These are phyloP conservation scores for Amanita pallidorosea DNA, from an alignment of 768 basidiomycete genomes.

Conservation along the genomic window DNA sequence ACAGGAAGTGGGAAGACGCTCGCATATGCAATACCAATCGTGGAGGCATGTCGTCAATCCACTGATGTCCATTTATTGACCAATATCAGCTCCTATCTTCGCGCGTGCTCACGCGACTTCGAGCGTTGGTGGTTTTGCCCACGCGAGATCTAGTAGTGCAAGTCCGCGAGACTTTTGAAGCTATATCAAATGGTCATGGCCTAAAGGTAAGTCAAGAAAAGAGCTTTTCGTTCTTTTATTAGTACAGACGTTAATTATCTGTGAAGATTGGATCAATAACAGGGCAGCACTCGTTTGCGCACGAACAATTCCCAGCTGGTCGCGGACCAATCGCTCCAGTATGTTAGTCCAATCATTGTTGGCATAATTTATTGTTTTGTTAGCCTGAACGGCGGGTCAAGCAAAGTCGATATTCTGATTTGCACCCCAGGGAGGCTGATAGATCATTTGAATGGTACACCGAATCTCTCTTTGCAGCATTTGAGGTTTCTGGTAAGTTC, in stretches of 20 bases:
- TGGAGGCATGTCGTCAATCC: constrained; percentile 47
- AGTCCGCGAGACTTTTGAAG: constrained; percentile 88
- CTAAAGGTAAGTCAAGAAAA: constrained; percentile 49
- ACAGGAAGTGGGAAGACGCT: constrained; percentile 98
- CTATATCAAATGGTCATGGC: constrained; percentile 72
- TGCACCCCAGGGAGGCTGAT: constrained; percentile 94
- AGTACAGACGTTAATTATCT: not conserved
- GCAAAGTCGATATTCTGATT: constrained; percentile 87
- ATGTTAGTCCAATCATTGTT: constrained; percentile 10
- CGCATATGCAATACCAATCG: constrained; percentile 88
- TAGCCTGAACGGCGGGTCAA: constrained; percentile 76
- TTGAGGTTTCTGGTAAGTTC: constrained; percentile 78
- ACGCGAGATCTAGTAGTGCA: constrained; percentile 90
- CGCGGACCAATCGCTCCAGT: constrained; percentile 46
- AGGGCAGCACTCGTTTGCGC: constrained; percentile 88
- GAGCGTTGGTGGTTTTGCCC: constrained; percentile 85
- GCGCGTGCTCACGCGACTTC: constrained; percentile 70
- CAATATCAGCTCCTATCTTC: constrained; percentile 52
- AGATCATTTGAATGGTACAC: constrained; percentile 83
- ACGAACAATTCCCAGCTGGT: constrained; percentile 83
- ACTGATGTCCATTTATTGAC: not conserved
- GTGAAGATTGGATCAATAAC: constrained; percentile 70
- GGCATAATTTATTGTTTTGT: not conserved
- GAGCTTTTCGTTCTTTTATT: not conserved
- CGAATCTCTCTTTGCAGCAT: constrained; percentile 88